Evolutionary conservation across 2,329 filamentous ascomycete genomes (phyloP), one percentile per base, ranked within the genome.

Genomic region (Cytospora schulzeri): DNA sequence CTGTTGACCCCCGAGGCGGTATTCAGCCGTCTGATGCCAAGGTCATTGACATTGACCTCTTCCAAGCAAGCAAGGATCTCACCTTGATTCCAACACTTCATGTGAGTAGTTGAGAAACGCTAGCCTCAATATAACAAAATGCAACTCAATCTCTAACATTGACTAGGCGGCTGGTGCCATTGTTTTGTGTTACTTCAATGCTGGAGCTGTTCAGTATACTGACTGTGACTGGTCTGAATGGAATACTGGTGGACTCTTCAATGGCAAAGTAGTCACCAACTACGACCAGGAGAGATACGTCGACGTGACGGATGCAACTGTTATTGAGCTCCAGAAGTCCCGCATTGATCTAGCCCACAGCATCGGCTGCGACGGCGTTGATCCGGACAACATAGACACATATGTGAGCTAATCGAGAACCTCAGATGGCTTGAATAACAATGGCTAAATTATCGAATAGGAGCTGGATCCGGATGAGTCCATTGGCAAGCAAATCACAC

Each of bases 361-460:
- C 29, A 63, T 66, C n/a, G 64, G 64, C 2, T 66, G 64, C 45
- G 64, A 66, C n/a, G 64, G 64, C 14, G 26, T 66, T 29, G 64
- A 66, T 7, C 64, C 64, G 19, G 64, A 66, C 24, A 66, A 66
- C 15, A 63, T 66, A 1, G 64, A 66, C 31, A 66, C 64, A 19
- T 66, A 59, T 41, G 63, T 63, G n/a, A 5, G 63, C 48, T 1
- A 3, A 26, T 33, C 59, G 7, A 7, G 3, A 26, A 1, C 1
- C 11, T 22, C 6, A 15, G 11, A 15, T n/a, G 11, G 9, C 14
- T 15, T 4, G 26, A 3, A 11, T 1, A 7, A 2, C 17, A 53
- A 8, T 11, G 14, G 22, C 60, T 65, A 17, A 62, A 48, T 7
- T 15, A 3, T 31, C 15, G 9, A 3, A n/a, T 9, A 62, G 60